Evolutionary conservation across 495 filamentous ascomycete species (phyloP).

Genomic region (Clavariopsis aquatica): DNA sequence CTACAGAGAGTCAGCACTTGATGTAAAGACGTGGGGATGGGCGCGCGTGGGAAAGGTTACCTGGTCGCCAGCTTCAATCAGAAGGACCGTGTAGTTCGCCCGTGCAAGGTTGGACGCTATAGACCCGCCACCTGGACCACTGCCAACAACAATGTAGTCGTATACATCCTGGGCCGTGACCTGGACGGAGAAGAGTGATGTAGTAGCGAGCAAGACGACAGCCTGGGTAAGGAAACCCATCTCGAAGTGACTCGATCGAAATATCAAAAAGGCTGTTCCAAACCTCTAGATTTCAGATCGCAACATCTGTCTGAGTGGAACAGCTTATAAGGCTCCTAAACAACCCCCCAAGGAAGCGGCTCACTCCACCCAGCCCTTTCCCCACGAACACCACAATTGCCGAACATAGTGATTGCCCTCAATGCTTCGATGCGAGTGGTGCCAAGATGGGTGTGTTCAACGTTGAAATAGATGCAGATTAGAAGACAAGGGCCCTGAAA

Average conservation of each 20-base stretch:
- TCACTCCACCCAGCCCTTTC: too few species aligned
- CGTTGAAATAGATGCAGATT: too few species aligned
- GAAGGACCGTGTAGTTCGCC: slow-evolving; percentile 34
- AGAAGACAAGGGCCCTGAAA: too few species aligned
- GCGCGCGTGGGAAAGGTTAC: too few species aligned
- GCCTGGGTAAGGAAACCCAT: slow-evolving; percentile 19
- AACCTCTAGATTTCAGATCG: too few species aligned
- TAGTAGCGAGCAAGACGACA: slow-evolving; percentile 8
- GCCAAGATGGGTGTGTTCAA: too few species aligned
- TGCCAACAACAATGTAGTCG: slow-evolving; percentile 41
- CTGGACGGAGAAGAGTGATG: neutral
- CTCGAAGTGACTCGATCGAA: neutral
- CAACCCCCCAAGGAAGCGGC: too few species aligned
- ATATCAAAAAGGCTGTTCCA: neutral
- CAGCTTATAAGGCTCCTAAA: too few species aligned
- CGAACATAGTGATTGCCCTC: too few species aligned
- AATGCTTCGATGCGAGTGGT: too few species aligned
- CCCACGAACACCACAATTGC: too few species aligned
- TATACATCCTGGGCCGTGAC: slow-evolving; percentile 24
- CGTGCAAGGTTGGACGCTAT: slow-evolving; percentile 35
- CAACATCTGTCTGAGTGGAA: too few species aligned
- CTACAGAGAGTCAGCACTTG: neutral
- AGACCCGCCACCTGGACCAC: slow-evolving; percentile 37
- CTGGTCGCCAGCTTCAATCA: slow-evolving; percentile 39
- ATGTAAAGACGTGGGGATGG: neutral